Evolutionary conservation across 108 stramenopile species (phyloP), one percentile per base, ranked within the genome.

Genomic region (Schizochytrium sp.): DNA sequence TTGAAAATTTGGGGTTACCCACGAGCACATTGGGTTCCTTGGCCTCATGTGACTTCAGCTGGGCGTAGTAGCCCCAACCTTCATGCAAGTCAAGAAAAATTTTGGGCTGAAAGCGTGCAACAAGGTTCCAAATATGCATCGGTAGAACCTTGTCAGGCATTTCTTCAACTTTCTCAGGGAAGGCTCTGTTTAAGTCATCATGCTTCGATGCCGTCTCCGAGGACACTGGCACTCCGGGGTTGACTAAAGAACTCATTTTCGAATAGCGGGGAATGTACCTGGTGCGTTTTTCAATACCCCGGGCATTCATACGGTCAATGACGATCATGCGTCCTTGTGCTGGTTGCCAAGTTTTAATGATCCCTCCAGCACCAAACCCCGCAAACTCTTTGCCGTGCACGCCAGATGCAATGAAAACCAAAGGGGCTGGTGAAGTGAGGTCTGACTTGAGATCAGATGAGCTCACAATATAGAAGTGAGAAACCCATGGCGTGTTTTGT

Each of bases 21-120:
- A 83, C 53, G 28, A 83, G 76, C 5, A 55, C 50, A 42, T 83
- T 55, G 1, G 76, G 76, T 42, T 49, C 47, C 53, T 55, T 55
- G 10, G 76, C 3, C 13, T 83, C 76, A 40, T 83, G 10, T n/a
- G 47, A 55, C 47, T 83, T 83, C 50, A 83, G 76, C 47, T 83
- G 76, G 1, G 76, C 76, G 76, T 83, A 83, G 3, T 55, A 83
- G 15, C 76, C 76, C 76, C 76, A 83, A 55, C 76, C 76, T 55
- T 83, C 76, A 53, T 83, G 76, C 49, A 83, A 53, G 76, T 83
- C 76, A 42, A 83, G 76, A 55, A 83, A 83, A 53, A 83, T 47
- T 42, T 55, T 49, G 5, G 76, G 76, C 3, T 83, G 49, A 53
- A 83, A 17, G 38, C 38, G 28, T n/a, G 5, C 40, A 7, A 83